A percentile compares a stretch with the other conserved stretches of the same genome.
Evolutionary conservation across 1,284 basidiomycete genomes (phyloP).

Genomic region (Inonotus hispidus): DNA sequence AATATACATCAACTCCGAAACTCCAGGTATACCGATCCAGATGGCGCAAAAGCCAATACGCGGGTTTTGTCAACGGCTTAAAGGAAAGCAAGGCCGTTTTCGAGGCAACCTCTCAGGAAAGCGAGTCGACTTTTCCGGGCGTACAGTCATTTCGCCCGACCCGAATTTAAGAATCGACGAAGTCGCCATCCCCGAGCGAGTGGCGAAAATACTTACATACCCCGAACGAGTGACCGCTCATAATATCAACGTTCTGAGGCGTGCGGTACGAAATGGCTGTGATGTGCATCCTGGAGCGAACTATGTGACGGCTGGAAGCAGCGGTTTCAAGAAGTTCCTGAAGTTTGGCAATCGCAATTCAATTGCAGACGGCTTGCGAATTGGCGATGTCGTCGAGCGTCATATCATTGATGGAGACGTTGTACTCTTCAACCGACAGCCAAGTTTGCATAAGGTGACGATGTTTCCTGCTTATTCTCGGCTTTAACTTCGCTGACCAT

Average conservation of each 20-base stretch:
- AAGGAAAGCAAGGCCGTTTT: slow-evolving; percentile 99
- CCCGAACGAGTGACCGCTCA: slow-evolving; percentile 93
- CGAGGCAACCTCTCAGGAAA: slow-evolving; percentile 98
- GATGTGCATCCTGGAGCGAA: slow-evolving; percentile 96
- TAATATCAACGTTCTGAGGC: slow-evolving; percentile 78
- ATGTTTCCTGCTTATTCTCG: slow-evolving; percentile 7
- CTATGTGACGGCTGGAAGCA: slow-evolving; percentile 78
- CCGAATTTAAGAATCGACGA: slow-evolving; percentile 98
- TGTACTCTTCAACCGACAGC: slow-evolving; percentile 98
- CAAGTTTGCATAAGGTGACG: slow-evolving; percentile 87
- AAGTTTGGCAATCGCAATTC: slow-evolving; percentile 74
- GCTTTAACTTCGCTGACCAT: neutral
- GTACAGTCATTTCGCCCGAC: slow-evolving; percentile 98
- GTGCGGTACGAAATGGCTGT: slow-evolving; percentile 85
- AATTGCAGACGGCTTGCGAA: slow-evolving; percentile 72
- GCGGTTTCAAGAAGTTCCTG: slow-evolving; percentile 80
- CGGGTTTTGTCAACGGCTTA: slow-evolving; percentile 96
- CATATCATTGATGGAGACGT: slow-evolving; percentile 97
- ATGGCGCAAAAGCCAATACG: slow-evolving; percentile 88
- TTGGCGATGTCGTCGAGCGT: slow-evolving; percentile 90
- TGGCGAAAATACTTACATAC: slow-evolving; percentile 95
- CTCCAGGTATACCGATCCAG: slow-evolving; percentile 86
- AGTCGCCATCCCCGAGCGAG: slow-evolving; percentile 94
- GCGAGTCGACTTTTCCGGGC: slow-evolving; percentile 97
- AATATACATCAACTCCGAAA: slow-evolving; percentile 98